These are phyloP conservation scores for Gamarada debralockiae DNA, from an alignment of 495 filamentous ascomycete species.

Conservation along the genomic window DNA sequence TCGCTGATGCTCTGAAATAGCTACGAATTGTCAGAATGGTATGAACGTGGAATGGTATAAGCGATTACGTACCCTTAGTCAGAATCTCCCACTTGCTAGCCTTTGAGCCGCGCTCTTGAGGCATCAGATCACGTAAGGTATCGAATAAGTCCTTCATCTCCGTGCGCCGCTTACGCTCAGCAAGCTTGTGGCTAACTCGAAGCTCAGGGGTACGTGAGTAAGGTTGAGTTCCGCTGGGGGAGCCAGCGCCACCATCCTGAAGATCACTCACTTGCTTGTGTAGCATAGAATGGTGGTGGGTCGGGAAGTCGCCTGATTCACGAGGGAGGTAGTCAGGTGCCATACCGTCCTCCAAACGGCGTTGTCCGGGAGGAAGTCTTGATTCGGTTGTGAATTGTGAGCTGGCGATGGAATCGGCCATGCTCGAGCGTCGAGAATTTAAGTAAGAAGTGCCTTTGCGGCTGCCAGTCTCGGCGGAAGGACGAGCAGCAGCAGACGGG, in stretches of 20 bases:
- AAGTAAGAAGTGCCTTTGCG: constrained; percentile 44
- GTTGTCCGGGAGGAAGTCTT: constrained; percentile 66
- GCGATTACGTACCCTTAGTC: constrained; percentile 66
- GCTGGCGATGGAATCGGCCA: constrained; percentile 68
- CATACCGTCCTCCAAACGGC: constrained; percentile 56
- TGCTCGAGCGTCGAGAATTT: constrained; percentile 67
- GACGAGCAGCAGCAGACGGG: constrained; percentile 30
- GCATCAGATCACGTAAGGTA: constrained; percentile 73
- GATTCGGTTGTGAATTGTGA: constrained; percentile 70
- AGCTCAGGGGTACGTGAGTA: constrained; percentile 95
- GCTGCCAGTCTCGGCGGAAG: constrained; percentile 32
- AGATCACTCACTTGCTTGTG: constrained; percentile 67
- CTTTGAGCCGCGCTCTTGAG: constrained; percentile 83
- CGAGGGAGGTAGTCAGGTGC: constrained; percentile 14
- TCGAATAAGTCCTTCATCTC: constrained; percentile 99
- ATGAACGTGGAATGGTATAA: constrained; percentile 19
- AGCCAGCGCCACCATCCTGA: constrained; percentile 51
- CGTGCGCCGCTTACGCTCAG: constrained; percentile 90
- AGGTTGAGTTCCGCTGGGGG: constrained; percentile 56
- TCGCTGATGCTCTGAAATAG: constrained; percentile 22
- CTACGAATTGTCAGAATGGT: constrained; percentile 26
- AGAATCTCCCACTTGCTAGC: constrained; percentile 99
- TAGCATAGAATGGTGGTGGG: constrained; percentile 73
- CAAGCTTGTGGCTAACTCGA: constrained; percentile 92
- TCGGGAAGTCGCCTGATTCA: constrained; percentile 29